These are phyloP conservation scores for Podospora pseudocomata DNA, from an alignment of 495 filamentous ascomycete species.

Conservation along the genomic window DNA sequence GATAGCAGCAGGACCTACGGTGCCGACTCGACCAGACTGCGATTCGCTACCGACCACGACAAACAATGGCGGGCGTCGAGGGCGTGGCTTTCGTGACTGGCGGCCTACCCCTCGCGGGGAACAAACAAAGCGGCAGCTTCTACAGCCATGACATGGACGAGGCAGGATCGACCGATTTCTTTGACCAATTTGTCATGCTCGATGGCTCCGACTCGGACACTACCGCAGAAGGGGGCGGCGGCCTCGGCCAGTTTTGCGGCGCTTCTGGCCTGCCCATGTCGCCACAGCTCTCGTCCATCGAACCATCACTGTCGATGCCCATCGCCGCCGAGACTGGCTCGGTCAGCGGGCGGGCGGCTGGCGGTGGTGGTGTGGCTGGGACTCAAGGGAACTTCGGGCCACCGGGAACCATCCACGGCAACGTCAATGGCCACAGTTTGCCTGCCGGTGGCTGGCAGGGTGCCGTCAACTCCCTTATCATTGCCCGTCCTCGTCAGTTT, in stretches of 20 bases:
- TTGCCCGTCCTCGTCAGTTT: neutral
- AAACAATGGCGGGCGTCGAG: slow-evolving; percentile 28
- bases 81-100: slow-evolving; percentile 25
- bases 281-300: slow-evolving; percentile 16
- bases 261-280: slow-evolving; percentile 18
- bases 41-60: neutral
- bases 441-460: slow-evolving; percentile 3
- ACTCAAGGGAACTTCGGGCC: neutral
- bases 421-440: neutral
- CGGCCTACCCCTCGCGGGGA: slow-evolving; percentile 24
- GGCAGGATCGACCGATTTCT: slow-evolving; percentile 39
- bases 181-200: slow-evolving; percentile 48
- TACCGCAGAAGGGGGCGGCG: slow-evolving; percentile 17
- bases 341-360: neutral
- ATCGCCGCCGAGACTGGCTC: neutral
- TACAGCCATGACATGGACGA: slow-evolving; percentile 38
- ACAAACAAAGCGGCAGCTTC: slow-evolving; percentile 39
- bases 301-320: neutral
- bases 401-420: neutral
- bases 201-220: slow-evolving; percentile 30
- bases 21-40: neutral
- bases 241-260: slow-evolving; percentile 20
- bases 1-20: neutral
- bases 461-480: neutral
- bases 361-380: neutral